These are phyloP conservation scores for Clarkia xantiana DNA, from an alignment of 345 rosid species.

Conservation along the genomic window DNA sequence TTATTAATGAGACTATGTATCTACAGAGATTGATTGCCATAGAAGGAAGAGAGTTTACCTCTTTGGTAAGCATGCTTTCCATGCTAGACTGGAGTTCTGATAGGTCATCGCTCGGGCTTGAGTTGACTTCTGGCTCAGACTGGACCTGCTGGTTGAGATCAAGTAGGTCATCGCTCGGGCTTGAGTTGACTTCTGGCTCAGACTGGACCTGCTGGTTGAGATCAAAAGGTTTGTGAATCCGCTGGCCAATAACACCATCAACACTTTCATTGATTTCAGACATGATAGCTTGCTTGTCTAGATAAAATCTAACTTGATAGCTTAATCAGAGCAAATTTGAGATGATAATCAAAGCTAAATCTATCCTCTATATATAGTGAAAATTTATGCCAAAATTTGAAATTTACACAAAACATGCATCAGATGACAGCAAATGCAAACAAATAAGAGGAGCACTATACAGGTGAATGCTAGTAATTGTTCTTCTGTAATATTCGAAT, in stretches of 20 bases:
- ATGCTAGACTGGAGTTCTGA: neutral
- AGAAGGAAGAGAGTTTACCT: slow-evolving; percentile 2
- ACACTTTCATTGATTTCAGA: neutral
- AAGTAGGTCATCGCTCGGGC: neutral
- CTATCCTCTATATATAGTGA: neutral
- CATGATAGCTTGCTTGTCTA: neutral
- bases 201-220: neutral
- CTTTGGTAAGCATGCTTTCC: neutral
- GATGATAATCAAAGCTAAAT: neutral
- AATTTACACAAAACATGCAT: slow-evolving; percentile 3
- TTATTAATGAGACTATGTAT: neutral
- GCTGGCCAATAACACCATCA: neutral
- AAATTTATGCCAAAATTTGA: neutral
- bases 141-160: slow-evolving; percentile 1
- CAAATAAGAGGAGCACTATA: neutral
- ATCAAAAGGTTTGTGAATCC: neutral
- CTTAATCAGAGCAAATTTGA: neutral
- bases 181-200: neutral
- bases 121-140: neutral
- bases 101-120: neutral
- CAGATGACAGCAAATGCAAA: neutral
- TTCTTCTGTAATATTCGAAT: neutral
- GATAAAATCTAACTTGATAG: neutral
- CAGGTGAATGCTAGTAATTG: neutral
- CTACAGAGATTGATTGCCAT: neutral